Evolutionary conservation across 2,329 filamentous ascomycete genomes (phyloP).

Genomic region (Pseudogymnoascus sp.): DNA sequence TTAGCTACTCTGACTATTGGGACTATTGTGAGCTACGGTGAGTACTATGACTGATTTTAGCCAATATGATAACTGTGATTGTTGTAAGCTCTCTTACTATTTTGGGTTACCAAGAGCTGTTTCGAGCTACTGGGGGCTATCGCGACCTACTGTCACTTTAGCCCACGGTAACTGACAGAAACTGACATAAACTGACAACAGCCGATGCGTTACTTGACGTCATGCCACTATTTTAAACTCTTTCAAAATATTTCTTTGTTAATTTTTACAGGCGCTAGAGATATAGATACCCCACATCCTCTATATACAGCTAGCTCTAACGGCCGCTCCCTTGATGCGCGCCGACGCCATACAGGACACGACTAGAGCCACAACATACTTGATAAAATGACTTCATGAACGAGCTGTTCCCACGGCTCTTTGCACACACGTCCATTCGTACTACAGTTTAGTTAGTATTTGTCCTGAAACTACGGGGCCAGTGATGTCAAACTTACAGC

Average conservation of each 20-base stretch:
- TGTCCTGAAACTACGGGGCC: neutral
- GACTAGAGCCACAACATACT: neutral
- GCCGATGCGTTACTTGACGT: neutral
- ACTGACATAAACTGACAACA: neutral
- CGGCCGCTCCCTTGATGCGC: neutral
- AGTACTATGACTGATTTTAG: neutral
- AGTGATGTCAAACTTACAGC: constrained; percentile 55
- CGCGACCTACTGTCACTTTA: neutral
- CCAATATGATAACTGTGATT: neutral
- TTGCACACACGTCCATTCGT: constrained; percentile 45
- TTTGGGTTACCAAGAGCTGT: neutral
- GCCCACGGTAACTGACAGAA: neutral
- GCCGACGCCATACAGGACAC: neutral
- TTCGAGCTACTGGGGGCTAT: neutral
- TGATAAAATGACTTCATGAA: neutral
- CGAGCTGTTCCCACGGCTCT: neutral
- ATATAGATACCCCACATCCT: neutral
- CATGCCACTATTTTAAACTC: neutral
- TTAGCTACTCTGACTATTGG: neutral
- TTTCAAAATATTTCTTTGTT: neutral
- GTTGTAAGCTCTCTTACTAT: neutral
- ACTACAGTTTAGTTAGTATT: constrained; percentile 34
- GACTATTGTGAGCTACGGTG: neutral
- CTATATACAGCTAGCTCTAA: neutral
- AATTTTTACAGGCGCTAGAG: neutral